Evolutionary conservation across 2,329 filamentous ascomycete species (phyloP).

Genomic region (Ophiostoma novo-ulmi): DNA sequence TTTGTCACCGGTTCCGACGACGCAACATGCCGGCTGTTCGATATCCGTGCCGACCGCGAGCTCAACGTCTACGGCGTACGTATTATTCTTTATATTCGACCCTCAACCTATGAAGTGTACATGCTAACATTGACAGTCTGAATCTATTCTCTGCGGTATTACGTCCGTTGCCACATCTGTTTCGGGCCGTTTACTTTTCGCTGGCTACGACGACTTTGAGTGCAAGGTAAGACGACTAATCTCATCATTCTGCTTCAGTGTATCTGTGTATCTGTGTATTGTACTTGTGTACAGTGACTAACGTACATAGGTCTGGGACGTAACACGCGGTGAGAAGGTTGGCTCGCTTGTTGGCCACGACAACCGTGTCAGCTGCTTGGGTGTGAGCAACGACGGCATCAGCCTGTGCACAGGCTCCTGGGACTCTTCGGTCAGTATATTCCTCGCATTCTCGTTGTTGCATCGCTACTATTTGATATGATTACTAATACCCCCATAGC

Average conservation of each 20-base stretch:
- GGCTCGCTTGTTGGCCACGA: conserved; percentile 95
- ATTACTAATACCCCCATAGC: conserved; percentile 46
- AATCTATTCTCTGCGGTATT: conserved; percentile 95
- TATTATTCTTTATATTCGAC: conserved; percentile 25
- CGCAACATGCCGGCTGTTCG: conserved; percentile 93
- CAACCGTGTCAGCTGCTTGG: conserved; percentile 97
- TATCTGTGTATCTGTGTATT: background rate
- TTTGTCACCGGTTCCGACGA: conserved; percentile 98
- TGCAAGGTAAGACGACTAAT: conserved; percentile 72
- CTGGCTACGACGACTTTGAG: conserved; percentile 97
- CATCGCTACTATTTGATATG: background rate
- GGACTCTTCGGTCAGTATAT: conserved; percentile 84
- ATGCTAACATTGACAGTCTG: conserved; percentile 58
- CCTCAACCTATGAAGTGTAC: conserved; percentile 21
- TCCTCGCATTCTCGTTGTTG: background rate
- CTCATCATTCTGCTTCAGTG: background rate
- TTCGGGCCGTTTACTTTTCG: conserved; percentile 89
- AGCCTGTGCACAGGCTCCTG: conserved; percentile 99
- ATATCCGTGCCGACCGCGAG: conserved; percentile 89
- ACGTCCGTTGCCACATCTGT: conserved; percentile 98
- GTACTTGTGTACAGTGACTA: conserved; percentile 6
- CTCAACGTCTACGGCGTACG: conserved; percentile 64
- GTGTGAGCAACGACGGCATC: conserved; percentile 98
- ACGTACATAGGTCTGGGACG: conserved; percentile 78
- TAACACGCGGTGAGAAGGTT: conserved; percentile 92